These are phyloP conservation scores for Monosporascus sp. DNA, from an alignment of 2,329 filamentous ascomycete genomes.

Conservation along the genomic window DNA sequence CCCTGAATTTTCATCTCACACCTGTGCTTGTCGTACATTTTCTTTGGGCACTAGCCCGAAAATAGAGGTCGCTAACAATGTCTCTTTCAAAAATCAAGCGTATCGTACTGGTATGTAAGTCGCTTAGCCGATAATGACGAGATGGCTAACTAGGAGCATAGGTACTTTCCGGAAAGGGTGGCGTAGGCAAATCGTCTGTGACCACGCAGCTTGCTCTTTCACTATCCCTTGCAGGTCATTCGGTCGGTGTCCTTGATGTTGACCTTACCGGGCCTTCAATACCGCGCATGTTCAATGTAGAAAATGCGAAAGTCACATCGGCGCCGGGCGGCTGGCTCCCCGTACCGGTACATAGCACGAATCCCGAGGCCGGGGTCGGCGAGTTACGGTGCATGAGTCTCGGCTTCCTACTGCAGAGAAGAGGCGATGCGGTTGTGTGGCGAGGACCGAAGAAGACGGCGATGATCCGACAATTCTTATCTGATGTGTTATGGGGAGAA, in stretches of 20 bases:
- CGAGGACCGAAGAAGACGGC: constrained; percentile 97
- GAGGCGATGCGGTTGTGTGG: constrained; percentile 94
- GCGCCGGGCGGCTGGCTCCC: constrained; percentile 90
- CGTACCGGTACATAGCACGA: constrained; percentile 70
- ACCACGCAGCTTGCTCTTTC: constrained; percentile 93
- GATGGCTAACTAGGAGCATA: constrained; percentile 18
- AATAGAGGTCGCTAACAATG: constrained; percentile 37
- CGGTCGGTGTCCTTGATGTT: constrained; percentile 91
- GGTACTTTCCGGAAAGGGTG: constrained; percentile 93
- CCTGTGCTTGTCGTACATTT: too few relatives aligned
- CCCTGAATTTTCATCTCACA: constrained; percentile 4
- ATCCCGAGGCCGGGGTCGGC: constrained; percentile 49
- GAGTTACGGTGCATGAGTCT: constrained; percentile 83
- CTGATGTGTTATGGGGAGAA: constrained; percentile 81
- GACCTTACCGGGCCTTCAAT: constrained; percentile 96
- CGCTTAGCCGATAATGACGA: background rate
- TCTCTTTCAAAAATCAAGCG: constrained; percentile 68
- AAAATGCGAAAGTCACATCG: constrained; percentile 84
- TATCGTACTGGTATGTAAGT: constrained; percentile 61
- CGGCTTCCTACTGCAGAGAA: constrained; percentile 77
- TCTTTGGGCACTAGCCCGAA: too few relatives aligned
- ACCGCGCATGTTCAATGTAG: constrained; percentile 87
- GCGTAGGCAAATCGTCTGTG: constrained; percentile 96
- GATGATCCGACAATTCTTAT: constrained; percentile 95
- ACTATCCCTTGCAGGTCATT: constrained; percentile 77